Percentiles rank a stretch among this genome's conserved stretches.
phyloP scores from a whole-genome alignment of 1,284 basidiomycete species.

The Pterulicium gracile region DNA sequence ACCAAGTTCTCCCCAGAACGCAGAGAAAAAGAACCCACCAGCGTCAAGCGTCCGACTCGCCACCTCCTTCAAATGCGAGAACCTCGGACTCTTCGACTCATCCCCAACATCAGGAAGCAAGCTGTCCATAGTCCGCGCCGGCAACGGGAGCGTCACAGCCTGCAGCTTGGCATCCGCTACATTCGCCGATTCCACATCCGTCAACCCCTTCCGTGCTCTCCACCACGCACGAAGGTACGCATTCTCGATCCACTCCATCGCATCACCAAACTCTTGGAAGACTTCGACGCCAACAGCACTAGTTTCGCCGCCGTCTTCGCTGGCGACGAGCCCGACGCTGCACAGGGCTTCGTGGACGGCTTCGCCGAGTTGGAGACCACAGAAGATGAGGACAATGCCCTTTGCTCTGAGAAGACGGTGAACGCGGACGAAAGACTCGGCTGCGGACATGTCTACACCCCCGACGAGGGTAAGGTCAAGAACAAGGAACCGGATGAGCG shows the following conservation, averaged over 20 bases:
- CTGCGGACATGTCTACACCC: constrained; percentile 90
- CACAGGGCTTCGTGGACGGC: constrained; percentile 61
- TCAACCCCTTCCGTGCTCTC: constrained; percentile 43
- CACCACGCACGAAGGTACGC: constrained; percentile 75
- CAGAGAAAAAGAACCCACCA: constrained; percentile 32
- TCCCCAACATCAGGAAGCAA: constrained; percentile 44
- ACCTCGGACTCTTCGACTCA: constrained; percentile 24
- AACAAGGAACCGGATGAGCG: constrained; percentile 74
- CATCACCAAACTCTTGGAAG: constrained; percentile 80
- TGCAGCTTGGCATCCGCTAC: neutral
- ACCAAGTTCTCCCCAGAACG: too few relatives aligned
- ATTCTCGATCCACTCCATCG: constrained; percentile 93
- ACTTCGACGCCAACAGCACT: constrained; percentile 72
- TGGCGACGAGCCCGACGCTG: constrained; percentile 37
- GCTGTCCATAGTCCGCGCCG: constrained; percentile 27
- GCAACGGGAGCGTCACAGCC: neutral
- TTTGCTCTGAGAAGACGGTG: constrained; percentile 75
- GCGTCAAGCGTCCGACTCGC: constrained; percentile 61
- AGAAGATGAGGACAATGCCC: constrained; percentile 80
- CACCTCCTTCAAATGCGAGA: constrained; percentile 63
- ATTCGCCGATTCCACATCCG: too few relatives aligned
- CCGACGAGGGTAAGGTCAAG: constrained; percentile 80
- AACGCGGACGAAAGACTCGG: constrained; percentile 90
- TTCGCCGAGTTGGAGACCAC: constrained; percentile 63
- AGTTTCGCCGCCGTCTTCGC: constrained; percentile 7